Conservation (phyloP, 768 basidiomycete species). For the Lactarius indigo region DNA sequence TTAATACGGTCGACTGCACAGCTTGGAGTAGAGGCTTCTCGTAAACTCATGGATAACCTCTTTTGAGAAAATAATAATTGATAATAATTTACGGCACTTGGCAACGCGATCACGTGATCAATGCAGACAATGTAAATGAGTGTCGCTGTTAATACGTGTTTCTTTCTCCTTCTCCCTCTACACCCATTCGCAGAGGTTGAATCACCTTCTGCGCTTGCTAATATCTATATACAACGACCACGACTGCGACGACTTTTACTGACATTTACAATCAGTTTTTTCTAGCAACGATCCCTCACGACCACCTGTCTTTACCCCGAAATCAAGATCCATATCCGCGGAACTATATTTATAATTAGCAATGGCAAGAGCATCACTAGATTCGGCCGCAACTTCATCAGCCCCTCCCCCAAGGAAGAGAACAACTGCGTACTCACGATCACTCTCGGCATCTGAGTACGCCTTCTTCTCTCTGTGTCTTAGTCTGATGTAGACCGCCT, state of each 20-base stretch:
- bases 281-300: slow-evolving; percentile 7
- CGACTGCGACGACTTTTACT: slow-evolving; percentile 13
- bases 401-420: neutral
- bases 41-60: slow-evolving; percentile 73
- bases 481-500: neutral
- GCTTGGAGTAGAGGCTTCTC: slow-evolving; percentile 90
- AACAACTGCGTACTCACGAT: neutral
- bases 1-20: slow-evolving; percentile 32
- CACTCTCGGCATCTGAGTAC: slow-evolving; percentile 20
- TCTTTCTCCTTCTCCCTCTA: slow-evolving; percentile 8
- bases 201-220: slow-evolving; percentile 1
- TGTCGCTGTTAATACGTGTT: neutral
- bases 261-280: slow-evolving; percentile 12
- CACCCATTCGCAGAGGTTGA: slow-evolving; percentile 10
- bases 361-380: slow-evolving; percentile 15
- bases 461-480: neutral
- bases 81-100: neutral
- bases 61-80: slow-evolving; percentile 36
- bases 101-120: slow-evolving; percentile 17
- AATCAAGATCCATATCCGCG: neutral
- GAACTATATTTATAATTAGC: slow-evolving; percentile 1
- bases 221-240: neutral
- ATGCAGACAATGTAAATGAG: neutral
- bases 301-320: slow-evolving; percentile 4
- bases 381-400: slow-evolving; percentile 13